phyloP scores from a whole-genome alignment of 2,329 filamentous ascomycete genomes.

The Trichoderma arundinaceum region DNA sequence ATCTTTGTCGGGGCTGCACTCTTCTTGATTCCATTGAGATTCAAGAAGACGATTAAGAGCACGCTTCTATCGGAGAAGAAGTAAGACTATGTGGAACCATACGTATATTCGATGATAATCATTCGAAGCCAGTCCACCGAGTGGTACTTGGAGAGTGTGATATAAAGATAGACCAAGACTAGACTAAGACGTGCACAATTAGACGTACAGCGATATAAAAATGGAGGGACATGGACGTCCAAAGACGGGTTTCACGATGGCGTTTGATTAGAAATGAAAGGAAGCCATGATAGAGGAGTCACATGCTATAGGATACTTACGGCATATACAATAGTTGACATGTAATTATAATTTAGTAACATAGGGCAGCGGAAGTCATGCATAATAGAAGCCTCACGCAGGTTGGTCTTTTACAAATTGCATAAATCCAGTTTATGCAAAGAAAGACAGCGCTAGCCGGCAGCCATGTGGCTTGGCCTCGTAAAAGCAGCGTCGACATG shows the following conservation, averaged over 20 bases:
- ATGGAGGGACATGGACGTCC: not conserved
- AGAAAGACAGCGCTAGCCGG: not conserved
- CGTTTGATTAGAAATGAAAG: not conserved
- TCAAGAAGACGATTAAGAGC: not conserved
- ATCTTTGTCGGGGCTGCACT: constrained; percentile 23
- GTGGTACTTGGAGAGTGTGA: too few species aligned
- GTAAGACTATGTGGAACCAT: not conserved
- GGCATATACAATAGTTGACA: too few species aligned
- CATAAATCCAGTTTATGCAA: constrained; percentile 17
- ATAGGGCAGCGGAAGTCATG: too few species aligned
- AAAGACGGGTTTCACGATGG: not conserved
- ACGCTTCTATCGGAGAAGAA: not conserved
- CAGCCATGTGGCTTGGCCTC: constrained; percentile 13
- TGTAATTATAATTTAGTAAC: too few species aligned
- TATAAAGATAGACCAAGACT: too few species aligned
- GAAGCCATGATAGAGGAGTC: not conserved
- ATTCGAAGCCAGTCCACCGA: too few species aligned
- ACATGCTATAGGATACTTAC: not conserved
- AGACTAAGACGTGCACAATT: too few species aligned
- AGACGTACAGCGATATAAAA: not conserved
- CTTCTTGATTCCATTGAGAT: constrained; percentile 13
- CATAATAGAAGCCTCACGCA: too few species aligned
- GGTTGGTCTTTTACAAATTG: not conserved
- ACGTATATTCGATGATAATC: too few species aligned
- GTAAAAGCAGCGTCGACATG: constrained; percentile 19